Base-by-base conservation (phyloP, 2,329 filamentous ascomycete genomes). In the Fusarium udum region DNA sequence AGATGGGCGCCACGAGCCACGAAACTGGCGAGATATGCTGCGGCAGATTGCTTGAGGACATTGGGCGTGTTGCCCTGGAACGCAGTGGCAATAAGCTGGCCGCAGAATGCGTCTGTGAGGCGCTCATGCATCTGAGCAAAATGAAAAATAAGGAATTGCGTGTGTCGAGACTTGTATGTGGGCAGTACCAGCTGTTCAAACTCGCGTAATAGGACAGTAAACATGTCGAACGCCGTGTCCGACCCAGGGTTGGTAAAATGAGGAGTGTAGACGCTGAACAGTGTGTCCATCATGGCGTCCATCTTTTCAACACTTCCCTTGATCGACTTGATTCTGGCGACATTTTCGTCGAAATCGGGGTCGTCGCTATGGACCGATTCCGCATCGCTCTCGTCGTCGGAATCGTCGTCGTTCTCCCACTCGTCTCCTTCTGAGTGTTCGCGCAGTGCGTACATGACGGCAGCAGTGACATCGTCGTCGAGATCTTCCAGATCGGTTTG, bases 91-190 rank as follows among this genome's bases (percentile, higher is more conserved):
- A 85, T 84, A 73, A 95, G 92, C 31, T 91, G 92, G 39, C 92
- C 92, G 48, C 93, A 92, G 78, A 98, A 98, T 55, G 91, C 89
- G 78, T 96, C 93, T 65, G 94, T 92, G 53, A 97, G 89, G 49
- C 89, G 87, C 36, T 93, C 91, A 14, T 94, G 93, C 65, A 89
- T 89, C 82, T 99, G 95, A 22, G 93, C 93, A 80, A 97, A 98
- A 83, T 98, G 95, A 83, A 99, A 99, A 57, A 98, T 88, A 53
- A 99, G 89, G 77, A 98, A 99, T 78, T 99, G 96, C 0, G 95
- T 95, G 81, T 98, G 95, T 39, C 96, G 92, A 31, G 95, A 97
- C 75, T 94, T 93, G 80, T 96, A 95, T 20, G 95, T 97, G 7
- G 95, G 95, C 36, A 99, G 88, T 67, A 99, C 94, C 78, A 95